phyloP scores from a whole-genome alignment of 352 stramenopile species.

The Phytopythium mirpurense region DNA sequence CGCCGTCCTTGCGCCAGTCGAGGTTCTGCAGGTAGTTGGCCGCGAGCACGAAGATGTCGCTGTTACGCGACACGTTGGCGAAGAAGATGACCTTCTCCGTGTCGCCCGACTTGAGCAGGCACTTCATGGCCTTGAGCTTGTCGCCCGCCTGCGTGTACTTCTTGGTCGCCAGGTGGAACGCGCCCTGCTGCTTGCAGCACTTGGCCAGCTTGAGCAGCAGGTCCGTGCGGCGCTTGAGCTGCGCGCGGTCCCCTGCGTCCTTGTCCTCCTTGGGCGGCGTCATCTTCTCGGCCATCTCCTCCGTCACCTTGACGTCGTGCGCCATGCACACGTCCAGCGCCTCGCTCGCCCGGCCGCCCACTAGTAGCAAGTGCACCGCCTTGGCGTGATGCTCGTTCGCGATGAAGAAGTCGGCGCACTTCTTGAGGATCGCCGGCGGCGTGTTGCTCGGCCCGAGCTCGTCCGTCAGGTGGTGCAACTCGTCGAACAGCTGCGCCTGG shows the following conservation, averaged over 20 bases:
- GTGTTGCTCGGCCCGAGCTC: slow-evolving; percentile 63
- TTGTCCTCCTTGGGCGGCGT: slow-evolving; percentile 82
- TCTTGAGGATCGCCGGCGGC: slow-evolving; percentile 81
- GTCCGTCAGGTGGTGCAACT: slow-evolving; percentile 83
- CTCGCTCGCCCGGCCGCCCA: slow-evolving; percentile 56
- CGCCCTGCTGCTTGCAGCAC: slow-evolving; percentile 89
- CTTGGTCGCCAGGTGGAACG: slow-evolving; percentile 92
- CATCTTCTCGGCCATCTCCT: slow-evolving; percentile 92
- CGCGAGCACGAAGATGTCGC: slow-evolving; percentile 93
- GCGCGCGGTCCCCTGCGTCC: slow-evolving; percentile 29
- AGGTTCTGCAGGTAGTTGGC: slow-evolving; percentile 95
- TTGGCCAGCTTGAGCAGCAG: slow-evolving; percentile 90
- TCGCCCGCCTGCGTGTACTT: slow-evolving; percentile 95
- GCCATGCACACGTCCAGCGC: slow-evolving; percentile 89
- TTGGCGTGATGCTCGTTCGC: slow-evolving; percentile 89
- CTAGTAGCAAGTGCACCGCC: slow-evolving; percentile 87
- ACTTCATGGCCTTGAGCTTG: slow-evolving; percentile 93
- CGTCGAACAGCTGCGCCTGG: slow-evolving; percentile 81
- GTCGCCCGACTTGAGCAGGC: slow-evolving; percentile 92
- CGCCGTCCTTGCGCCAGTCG: slow-evolving; percentile 87
- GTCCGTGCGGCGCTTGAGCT: slow-evolving; percentile 62
- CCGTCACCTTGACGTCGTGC: slow-evolving; percentile 86
- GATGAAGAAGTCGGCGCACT: slow-evolving; percentile 92
- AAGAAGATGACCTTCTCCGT: slow-evolving; percentile 96
- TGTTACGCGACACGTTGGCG: slow-evolving; percentile 87